Evolutionary conservation across 768 basidiomycete species (phyloP), one percentile per base, ranked within the genome.

Genomic region (Kwoniella dendrophila): DNA sequence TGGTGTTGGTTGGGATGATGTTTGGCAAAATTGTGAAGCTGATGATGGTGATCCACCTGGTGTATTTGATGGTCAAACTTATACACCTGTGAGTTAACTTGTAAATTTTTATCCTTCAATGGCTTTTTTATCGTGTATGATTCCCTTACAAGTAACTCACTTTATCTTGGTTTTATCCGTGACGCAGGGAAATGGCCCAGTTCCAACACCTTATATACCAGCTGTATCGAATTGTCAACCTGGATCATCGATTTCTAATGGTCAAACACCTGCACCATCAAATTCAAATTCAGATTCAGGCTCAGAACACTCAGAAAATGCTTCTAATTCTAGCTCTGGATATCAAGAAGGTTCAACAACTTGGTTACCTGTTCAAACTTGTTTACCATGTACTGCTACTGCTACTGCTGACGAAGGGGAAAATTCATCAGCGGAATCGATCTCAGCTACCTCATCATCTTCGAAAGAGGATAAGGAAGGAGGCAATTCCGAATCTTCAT

Each of bases 31-130:
- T 56, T 76, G 74, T 38, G 41, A 61, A 43, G 59, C 44, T 16
- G 71, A 72, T 29, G 65, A 67, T 47, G 68, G 70, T 10, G 58
- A 59, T 56, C 62, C 65, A 4, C 72, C 72, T 2, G 71, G 69
- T n/a, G 62, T 71, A 3, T 22, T 64, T 30, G 62, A 63, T 38
- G 68, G 68, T 10, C 60, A 48, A 24, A 67, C 67, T 0, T 75
- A 65, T 55, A 45, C 62, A 7, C 59, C 55, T 43, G 71, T 63
- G 32, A 61, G 67, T 56, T 3, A 30, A 40, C 38, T n/a, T n/a
- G n/a, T n/a, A n/a, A n/a, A n/a, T n/a, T n/a, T n/a, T n/a, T n/a
- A n/a, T n/a, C n/a, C n/a, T n/a, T n/a, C n/a, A n/a, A n/a, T n/a
- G n/a, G n/a, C n/a, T n/a, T n/a, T n/a, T n/a, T n/a, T n/a, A n/a